Conservation (phyloP, 2,329 filamentous ascomycete species). For the Blastomyces emzantsi region DNA sequence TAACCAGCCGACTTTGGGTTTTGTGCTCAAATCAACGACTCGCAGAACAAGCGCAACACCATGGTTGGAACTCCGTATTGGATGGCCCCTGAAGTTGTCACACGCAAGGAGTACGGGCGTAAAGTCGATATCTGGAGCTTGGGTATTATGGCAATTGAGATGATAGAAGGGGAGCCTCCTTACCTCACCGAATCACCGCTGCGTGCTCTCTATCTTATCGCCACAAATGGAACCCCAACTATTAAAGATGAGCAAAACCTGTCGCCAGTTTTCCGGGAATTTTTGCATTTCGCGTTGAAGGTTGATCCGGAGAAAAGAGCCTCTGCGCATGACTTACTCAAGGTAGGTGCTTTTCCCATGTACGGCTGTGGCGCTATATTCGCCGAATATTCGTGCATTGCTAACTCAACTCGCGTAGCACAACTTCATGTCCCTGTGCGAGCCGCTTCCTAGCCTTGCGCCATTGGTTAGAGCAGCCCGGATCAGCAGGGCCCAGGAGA, state of each 20-base stretch:
- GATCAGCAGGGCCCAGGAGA: conserved; percentile 76
- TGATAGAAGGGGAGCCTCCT: conserved; percentile 97
- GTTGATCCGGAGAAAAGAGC: conserved; percentile 96
- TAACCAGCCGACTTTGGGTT: conserved; percentile 89
- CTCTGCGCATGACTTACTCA: conserved; percentile 84
- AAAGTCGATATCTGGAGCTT: conserved; percentile 99
- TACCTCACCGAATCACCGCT: conserved; percentile 94
- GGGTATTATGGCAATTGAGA: conserved; percentile 99
- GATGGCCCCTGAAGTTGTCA: conserved; percentile 99
- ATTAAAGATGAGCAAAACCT: conserved; percentile 89
- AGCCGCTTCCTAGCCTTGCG: conserved; percentile 66
- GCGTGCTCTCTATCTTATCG: conserved; percentile 88
- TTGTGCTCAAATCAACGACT: conserved; percentile 96
- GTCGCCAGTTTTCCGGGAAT: conserved; percentile 76
- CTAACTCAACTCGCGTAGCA: conserved; percentile 46
- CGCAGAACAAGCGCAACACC: conserved; percentile 92
- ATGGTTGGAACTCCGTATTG: conserved; percentile 99
- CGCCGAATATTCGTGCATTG: conserved; percentile 7
- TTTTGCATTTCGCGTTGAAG: conserved; percentile 85
- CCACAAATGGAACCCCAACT: conserved; percentile 86
- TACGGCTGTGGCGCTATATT: not conserved
- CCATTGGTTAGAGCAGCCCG: conserved; percentile 81
- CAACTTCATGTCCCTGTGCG: conserved; percentile 68
- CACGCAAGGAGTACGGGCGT: conserved; percentile 91
- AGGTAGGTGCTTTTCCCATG: conserved; percentile 51